Conservation (phyloP, 371 early-diverging fungal species). For the Zancudomyces culisetae region DNA sequence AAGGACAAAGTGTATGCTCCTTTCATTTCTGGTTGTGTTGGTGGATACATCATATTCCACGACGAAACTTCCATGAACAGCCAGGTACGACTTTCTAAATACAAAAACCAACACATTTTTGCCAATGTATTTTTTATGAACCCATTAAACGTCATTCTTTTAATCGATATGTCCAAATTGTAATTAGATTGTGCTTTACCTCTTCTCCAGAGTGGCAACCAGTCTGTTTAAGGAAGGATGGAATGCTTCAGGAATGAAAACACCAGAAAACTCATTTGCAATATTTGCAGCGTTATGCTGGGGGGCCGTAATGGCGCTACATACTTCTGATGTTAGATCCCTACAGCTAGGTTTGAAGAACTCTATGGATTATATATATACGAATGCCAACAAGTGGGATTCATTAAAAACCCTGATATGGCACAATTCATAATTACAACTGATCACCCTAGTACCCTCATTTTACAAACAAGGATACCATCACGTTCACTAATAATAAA, state of each 20-base stretch:
- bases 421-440: constrained; percentile 65
- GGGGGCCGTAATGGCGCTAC: constrained; percentile 91
- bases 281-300: constrained; percentile 86
- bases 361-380: constrained; percentile 86
- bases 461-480: no score
- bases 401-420: constrained; percentile 57
- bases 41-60: constrained; percentile 90
- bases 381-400: constrained; percentile 64
- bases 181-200: constrained; percentile 83
- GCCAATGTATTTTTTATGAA: no score
- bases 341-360: constrained; percentile 79
- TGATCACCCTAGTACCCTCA: no score
- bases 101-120: neutral
- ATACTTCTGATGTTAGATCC: constrained; percentile 69
- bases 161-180: neutral
- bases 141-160: no score
- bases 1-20: constrained; percentile 59
- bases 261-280: constrained; percentile 64
- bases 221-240: constrained; percentile 69
- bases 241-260: constrained; percentile 42
- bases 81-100: constrained; percentile 37
- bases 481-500: no score
- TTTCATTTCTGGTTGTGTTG: constrained; percentile 81
- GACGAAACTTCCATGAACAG: constrained; percentile 86
- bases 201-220: constrained; percentile 76